phyloP scores from a whole-genome alignment of 352 stramenopile species.

The Phytophthora rubi region DNA sequence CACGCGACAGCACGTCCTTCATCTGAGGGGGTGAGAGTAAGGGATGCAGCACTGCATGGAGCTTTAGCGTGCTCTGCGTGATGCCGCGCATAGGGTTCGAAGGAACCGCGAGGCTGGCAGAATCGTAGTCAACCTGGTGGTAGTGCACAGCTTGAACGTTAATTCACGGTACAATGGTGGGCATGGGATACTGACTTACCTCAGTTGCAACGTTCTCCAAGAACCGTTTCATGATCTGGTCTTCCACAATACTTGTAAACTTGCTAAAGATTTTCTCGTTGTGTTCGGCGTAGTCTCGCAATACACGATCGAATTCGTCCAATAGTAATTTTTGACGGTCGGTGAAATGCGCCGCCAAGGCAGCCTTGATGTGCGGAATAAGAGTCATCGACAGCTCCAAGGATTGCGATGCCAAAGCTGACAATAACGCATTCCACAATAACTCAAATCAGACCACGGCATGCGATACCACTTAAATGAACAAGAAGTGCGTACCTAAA shows the following conservation, averaged over 20 bases:
- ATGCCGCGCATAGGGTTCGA: conserved; percentile 93
- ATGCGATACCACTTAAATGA: too few species aligned
- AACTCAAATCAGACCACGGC: conserved; percentile 1
- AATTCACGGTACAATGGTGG: conserved; percentile 30
- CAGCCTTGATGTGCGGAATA: conserved; percentile 95
- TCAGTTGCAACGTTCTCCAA: conserved; percentile 80
- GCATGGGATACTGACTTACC: conserved; percentile 29
- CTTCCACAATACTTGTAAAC: conserved; percentile 97
- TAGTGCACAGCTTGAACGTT: conserved; percentile 27
- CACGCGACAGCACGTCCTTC: conserved; percentile 94
- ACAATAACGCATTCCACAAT: neutral
- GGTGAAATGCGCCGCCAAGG: conserved; percentile 95
- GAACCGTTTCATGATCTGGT: conserved; percentile 95
- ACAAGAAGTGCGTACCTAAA: conserved; percentile 59
- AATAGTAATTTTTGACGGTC: conserved; percentile 96
- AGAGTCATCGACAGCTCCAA: conserved; percentile 94
- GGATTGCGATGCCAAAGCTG: conserved; percentile 95
- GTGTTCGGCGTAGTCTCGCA: conserved; percentile 96
- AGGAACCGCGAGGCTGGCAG: conserved; percentile 57
- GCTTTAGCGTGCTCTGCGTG: conserved; percentile 93
- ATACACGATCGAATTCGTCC: conserved; percentile 95
- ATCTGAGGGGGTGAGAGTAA: conserved; percentile 95
- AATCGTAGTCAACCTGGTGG: conserved; percentile 79
- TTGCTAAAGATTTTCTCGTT: conserved; percentile 98
- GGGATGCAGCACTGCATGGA: conserved; percentile 94